phyloP scores from a whole-genome alignment of 164 flowering plant genomes.

The Litsea cubeba region DNA sequence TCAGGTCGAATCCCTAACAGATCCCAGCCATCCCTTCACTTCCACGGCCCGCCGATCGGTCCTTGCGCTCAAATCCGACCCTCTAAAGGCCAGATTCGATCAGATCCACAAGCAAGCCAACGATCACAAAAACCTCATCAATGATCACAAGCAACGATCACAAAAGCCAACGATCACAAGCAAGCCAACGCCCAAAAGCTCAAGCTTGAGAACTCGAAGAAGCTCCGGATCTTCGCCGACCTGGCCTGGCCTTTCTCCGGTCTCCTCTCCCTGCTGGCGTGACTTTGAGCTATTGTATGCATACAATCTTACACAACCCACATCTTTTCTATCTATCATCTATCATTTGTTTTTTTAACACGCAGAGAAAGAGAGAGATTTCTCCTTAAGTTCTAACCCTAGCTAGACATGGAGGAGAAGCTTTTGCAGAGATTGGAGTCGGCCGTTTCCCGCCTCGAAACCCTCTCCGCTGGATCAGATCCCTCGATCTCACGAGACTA shows the following conservation, averaged over 20 bases:
- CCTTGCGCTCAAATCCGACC: slow-evolving; percentile 16
- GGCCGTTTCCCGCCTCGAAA: slow-evolving; percentile 77
- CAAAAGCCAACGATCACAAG: too few species aligned
- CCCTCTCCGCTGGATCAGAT: slow-evolving; percentile 31
- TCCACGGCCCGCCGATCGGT: slow-evolving; percentile 7
- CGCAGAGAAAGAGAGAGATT: too few species aligned
- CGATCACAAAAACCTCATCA: slow-evolving; percentile 9
- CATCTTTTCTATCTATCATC: too few species aligned
- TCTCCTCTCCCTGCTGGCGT: slow-evolving; percentile 12
- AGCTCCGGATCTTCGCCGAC: slow-evolving; percentile 16
- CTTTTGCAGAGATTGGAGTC: slow-evolving; percentile 73
- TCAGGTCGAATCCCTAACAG: neutral
- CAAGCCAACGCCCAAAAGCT: slow-evolving; percentile 25
- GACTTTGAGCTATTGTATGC: too few species aligned
- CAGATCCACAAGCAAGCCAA: slow-evolving; percentile 12
- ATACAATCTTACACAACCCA: too few species aligned
- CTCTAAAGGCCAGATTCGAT: slow-evolving; percentile 15
- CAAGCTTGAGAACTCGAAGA: slow-evolving; percentile 25
- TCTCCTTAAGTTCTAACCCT: too few species aligned
- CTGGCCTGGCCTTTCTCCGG: slow-evolving; percentile 15
- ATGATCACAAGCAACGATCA: too few species aligned
- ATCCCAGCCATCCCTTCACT: slow-evolving; percentile 1
- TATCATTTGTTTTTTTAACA: too few species aligned
- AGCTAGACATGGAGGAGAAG: too few species aligned
- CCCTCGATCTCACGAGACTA: neutral